Base-by-base conservation (phyloP, 345 rosid genomes). In the Pugionium dolabratum region DNA sequence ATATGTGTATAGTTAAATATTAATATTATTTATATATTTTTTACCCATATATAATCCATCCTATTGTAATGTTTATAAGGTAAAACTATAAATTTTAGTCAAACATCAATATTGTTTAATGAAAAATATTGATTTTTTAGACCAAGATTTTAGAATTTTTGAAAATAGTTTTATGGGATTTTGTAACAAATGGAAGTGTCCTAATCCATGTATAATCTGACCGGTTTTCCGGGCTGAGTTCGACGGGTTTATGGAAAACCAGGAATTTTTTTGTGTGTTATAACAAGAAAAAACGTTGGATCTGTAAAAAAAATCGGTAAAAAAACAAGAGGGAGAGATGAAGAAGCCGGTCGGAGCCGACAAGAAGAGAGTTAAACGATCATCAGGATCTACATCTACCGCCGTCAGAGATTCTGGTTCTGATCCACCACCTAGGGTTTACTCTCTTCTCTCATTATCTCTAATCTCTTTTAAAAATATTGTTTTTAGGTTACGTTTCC, bases 321-420 rank as follows among this genome's bases (percentile, higher is more conserved):
- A 18, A 33, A 34, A 60, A 32, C 58, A 28, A 66, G 54, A 46
- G 66, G 70, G 62, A 58, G 75, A 68, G 63, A 69, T 71, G 63
- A 84, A 87, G 98, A 94, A 87, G 90, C 70, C 93, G 10, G 96
- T 81, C 47, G 98, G 80, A 75, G 85, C 91, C 37, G 99, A 94
- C 85, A 94, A 87, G 85, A 94, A 90, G 81, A 84, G 94, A 72
- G 86, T 78, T 39, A 83, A 96, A 59, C 86, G 95, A 86, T 82
- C 96, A 40, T 66, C 91, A 5, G 85, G 78, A n/a, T 80, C 88
- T 76, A 72, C 74, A 8, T 75, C 78, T 9, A 35, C 75, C 66
- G 80, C 85, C 65, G 72, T 70, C 66, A 83, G 86, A 80, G 97
- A 90, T 79, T 78, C 81, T 39, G 83, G 65, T 64, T 61, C 92